Percentiles rank a stretch among this genome's conserved stretches.
phyloP scores from a whole-genome alignment of 192 early-diverging fungal species.

The Umbelopsis ramanniana region DNA sequence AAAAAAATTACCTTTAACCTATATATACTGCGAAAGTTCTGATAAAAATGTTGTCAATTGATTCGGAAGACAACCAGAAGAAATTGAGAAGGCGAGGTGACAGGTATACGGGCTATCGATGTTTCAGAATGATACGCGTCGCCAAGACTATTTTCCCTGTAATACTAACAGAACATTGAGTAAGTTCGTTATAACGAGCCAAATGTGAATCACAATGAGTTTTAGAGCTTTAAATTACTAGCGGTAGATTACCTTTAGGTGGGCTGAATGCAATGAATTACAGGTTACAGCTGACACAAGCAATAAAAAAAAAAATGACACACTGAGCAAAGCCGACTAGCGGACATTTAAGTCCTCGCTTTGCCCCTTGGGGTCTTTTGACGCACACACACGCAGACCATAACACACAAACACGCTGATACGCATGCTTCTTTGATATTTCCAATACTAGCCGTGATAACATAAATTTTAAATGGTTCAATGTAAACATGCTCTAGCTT shows the following conservation, averaged over 20 bases:
- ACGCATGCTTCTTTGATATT: too few species aligned
- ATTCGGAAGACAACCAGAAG: not conserved
- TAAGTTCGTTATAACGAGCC: not conserved
- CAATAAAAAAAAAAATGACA: constrained; percentile 20
- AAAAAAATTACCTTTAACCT: not conserved
- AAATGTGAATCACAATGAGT: not conserved
- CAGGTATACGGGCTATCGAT: not conserved
- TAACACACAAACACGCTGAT: too few species aligned
- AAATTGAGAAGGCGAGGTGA: not conserved
- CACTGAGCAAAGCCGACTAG: constrained; percentile 2
- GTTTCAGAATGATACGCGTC: constrained; percentile 23
- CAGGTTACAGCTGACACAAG: not conserved
- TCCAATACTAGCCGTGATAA: too few species aligned
- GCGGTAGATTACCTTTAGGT: not conserved
- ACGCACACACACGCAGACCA: not conserved
- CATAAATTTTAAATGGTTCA: not conserved
- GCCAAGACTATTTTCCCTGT: not conserved
- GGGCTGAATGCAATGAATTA: not conserved
- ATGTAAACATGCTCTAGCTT: not conserved
- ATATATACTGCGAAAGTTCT: not conserved
- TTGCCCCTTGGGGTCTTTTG: constrained; percentile 1
- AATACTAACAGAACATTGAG: not conserved
- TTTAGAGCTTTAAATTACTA: not conserved
- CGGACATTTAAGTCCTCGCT: not conserved
- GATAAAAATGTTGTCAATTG: not conserved